Evolutionary conservation across 202 grass and related monocot species (phyloP).

Genomic region (Bolboschoenoplectus hybrid): DNA sequence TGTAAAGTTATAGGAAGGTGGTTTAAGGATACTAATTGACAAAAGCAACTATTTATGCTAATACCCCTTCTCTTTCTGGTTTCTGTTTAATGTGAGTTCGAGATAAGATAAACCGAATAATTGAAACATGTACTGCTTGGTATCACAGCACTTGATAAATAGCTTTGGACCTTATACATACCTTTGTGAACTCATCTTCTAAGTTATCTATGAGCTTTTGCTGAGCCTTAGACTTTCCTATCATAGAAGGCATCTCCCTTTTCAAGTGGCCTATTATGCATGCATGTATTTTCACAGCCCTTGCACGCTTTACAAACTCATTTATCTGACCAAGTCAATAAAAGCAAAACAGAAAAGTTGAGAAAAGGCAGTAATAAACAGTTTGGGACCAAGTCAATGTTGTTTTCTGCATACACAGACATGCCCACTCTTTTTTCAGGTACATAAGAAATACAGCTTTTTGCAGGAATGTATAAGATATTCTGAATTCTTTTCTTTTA

Average conservation of each 20-base stretch:
- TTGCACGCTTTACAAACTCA: conserved; percentile 77
- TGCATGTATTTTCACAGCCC: conserved; percentile 66
- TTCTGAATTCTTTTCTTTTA: not conserved
- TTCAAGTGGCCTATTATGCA: conserved; percentile 75
- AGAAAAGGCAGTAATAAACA: not conserved
- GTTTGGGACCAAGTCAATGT: not conserved
- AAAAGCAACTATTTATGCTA: no score
- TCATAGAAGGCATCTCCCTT: conserved; percentile 77
- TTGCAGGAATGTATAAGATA: conserved; percentile 8
- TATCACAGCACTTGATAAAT: not conserved
- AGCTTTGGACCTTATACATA: not conserved
- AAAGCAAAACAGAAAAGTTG: conserved; percentile 2
- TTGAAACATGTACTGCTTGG: not conserved
- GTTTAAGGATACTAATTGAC: no score
- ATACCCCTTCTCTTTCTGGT: no score
- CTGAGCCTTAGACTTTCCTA: conserved; percentile 79
- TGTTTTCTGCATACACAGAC: not conserved
- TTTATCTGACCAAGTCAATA: conserved; percentile 53
- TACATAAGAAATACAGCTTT: not conserved
- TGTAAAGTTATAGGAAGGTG: no score
- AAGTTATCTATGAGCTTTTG: conserved; percentile 63
- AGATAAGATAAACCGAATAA: not conserved
- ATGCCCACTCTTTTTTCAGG: not conserved
- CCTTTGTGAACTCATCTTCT: conserved; percentile 66
- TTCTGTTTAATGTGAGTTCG: not conserved